Evolutionary conservation across 805 yeast species (phyloP).

Genomic region (Millerozyma acaciae): DNA sequence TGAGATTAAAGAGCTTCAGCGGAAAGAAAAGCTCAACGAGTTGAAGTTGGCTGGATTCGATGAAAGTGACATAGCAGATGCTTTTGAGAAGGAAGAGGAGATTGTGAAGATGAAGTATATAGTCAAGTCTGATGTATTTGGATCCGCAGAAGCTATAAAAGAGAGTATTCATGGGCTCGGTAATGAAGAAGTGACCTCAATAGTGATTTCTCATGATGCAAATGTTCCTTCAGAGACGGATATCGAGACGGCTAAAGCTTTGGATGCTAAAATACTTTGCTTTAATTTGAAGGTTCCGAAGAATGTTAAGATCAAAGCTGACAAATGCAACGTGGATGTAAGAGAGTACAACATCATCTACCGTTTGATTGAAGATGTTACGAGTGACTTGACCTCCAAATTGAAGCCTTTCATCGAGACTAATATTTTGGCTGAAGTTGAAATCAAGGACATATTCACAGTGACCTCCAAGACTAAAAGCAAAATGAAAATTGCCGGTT

Average conservation of each 20-base stretch:
- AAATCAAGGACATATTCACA: constrained; percentile 66
- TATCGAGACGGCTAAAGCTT: constrained; percentile 36
- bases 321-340: constrained; percentile 51
- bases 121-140: constrained; percentile 87
- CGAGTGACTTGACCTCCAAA: constrained; percentile 53
- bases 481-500: constrained; percentile 75
- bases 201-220: constrained; percentile 70
- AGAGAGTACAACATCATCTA: constrained; percentile 77
- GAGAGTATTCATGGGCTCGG: constrained; percentile 83
- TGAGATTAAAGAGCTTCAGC: constrained; percentile 48
- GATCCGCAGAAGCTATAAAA: constrained; percentile 88
- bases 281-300: constrained; percentile 73
- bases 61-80: constrained; percentile 37
- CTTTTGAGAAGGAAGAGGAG: constrained; percentile 16
- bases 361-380: constrained; percentile 80
- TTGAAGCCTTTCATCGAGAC: constrained; percentile 66
- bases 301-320: constrained; percentile 58
- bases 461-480: constrained; percentile 56
- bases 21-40: constrained; percentile 52
- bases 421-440: constrained; percentile 63
- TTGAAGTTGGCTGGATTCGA: constrained; percentile 60
- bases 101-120: constrained; percentile 51
- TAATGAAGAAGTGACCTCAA: constrained; percentile 73
- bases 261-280: constrained; percentile 65
- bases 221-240: constrained; percentile 62